Evolutionary conservation across 2,329 filamentous ascomycete species (phyloP).

Genomic region (Ophiostoma sp.): DNA sequence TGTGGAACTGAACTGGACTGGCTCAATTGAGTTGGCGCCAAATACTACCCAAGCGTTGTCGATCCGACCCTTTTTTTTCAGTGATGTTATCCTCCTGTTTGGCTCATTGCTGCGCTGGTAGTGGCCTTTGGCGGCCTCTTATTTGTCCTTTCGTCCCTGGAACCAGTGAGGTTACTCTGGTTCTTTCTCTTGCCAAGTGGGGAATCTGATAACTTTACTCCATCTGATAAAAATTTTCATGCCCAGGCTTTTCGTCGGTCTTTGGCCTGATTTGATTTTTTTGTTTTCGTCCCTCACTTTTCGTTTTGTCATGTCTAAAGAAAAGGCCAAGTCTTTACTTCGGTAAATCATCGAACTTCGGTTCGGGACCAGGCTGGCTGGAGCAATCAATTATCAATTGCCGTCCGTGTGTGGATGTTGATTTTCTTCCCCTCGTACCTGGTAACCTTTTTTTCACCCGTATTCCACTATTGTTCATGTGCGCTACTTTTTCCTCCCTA

Average conservation of each 20-base stretch:
- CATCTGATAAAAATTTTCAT: conserved; percentile 19
- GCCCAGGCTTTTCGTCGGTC: background rate
- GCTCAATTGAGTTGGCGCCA: background rate
- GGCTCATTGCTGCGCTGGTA: background rate
- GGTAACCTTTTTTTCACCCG: background rate
- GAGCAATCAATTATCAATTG: background rate
- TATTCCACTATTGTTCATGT: background rate
- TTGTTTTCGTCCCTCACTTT: background rate
- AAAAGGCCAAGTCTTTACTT: background rate
- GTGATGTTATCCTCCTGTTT: background rate
- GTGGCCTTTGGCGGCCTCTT: background rate
- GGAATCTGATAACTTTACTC: conserved; percentile 20
- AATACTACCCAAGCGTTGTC: background rate
- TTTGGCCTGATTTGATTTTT: background rate
- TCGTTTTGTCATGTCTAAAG: background rate
- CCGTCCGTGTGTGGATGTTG: background rate
- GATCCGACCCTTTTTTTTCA: background rate
- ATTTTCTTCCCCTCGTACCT: background rate
- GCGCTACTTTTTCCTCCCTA: background rate
- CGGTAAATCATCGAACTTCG: background rate
- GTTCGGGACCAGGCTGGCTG: background rate
- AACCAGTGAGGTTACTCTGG: background rate
- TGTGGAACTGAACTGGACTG: background rate
- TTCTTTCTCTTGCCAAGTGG: background rate
- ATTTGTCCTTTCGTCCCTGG: background rate